phyloP scores from a whole-genome alignment of 1,284 basidiomycete species.

The Sanghuangporus weigelae region DNA sequence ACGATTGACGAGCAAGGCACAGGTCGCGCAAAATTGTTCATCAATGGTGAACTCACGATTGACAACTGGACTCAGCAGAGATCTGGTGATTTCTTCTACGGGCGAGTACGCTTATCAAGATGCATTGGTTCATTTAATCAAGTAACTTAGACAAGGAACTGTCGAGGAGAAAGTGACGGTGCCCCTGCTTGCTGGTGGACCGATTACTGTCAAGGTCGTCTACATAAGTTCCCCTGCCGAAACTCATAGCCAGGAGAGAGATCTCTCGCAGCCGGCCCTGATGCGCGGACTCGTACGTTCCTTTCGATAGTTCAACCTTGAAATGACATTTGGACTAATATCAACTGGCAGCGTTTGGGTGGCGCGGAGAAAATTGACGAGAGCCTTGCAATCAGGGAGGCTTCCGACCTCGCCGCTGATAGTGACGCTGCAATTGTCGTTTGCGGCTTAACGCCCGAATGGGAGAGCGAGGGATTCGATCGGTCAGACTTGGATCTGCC shows the following conservation, averaged over 20 bases:
- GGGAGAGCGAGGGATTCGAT: slow-evolving; percentile 70
- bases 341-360: slow-evolving; percentile 46
- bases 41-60: slow-evolving; percentile 55
- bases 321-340: neutral
- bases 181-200: slow-evolving; percentile 37
- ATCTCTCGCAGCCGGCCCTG: slow-evolving; percentile 51
- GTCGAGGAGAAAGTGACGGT: slow-evolving; percentile 53
- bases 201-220: slow-evolving; percentile 49
- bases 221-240: slow-evolving; percentile 58
- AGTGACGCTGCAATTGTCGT: slow-evolving; percentile 58
- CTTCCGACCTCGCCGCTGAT: slow-evolving; percentile 50
- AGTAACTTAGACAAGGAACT: slow-evolving; percentile 45
- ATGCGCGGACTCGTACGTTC: slow-evolving; percentile 59
- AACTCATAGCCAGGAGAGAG: slow-evolving; percentile 28
- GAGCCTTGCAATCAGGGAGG: slow-evolving; percentile 52
- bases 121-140: neutral
- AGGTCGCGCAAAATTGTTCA: slow-evolving; percentile 56
- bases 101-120: slow-evolving; percentile 31
- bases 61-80: slow-evolving; percentile 69
- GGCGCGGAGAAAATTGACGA: slow-evolving; percentile 58
- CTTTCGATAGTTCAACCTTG: neutral
- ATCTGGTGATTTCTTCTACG: slow-evolving; percentile 65
- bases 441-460: slow-evolving; percentile 60
- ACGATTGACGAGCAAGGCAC: neutral
- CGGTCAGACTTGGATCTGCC: slow-evolving; percentile 53